Evolutionary conservation across 2,329 filamentous ascomycete genomes (phyloP).

Genomic region (Microcyclospora tardicrescens): DNA sequence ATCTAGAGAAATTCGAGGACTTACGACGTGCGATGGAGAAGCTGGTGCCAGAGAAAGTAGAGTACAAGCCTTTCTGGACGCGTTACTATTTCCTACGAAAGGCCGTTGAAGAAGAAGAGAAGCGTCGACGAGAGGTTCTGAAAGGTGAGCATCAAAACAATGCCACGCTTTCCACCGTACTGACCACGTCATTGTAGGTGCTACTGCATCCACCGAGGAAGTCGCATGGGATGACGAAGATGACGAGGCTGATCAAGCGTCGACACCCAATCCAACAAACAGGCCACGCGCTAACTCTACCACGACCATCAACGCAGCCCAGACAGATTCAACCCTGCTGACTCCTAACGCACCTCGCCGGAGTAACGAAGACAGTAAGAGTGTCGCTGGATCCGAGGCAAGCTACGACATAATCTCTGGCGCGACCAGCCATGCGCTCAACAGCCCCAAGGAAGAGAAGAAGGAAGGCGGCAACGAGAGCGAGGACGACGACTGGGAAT

Average conservation of each 20-base stretch:
- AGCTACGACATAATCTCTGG: constrained; percentile 85
- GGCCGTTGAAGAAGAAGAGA: constrained; percentile 86
- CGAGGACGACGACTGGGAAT: constrained; percentile 28
- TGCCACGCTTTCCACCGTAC: too few species aligned
- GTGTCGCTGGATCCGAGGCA: constrained; percentile 81
- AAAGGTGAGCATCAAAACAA: constrained; percentile 52
- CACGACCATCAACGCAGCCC: constrained; percentile 17
- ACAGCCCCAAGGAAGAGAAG: constrained; percentile 45
- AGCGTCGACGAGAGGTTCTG: constrained; percentile 72
- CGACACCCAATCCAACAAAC: constrained; percentile 6
- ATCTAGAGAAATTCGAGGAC: constrained; percentile 78
- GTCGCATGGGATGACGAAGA: constrained; percentile 64
- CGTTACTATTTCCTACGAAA: constrained; percentile 91
- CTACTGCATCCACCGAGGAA: constrained; percentile 58
- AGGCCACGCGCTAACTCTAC: constrained; percentile 11
- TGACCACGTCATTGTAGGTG: constrained; percentile 34
- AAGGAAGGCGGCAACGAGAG: constrained; percentile 17
- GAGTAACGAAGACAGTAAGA: constrained; percentile 73
- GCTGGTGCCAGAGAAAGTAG: constrained; percentile 82
- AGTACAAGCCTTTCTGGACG: constrained; percentile 83
- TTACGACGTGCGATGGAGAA: constrained; percentile 84
- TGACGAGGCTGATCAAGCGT: constrained; percentile 36
- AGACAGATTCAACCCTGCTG: constrained; percentile 24
- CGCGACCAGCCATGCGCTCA: constrained; percentile 62
- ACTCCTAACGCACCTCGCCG: constrained; percentile 52